Percentiles rank a stretch among this genome's conserved stretches.
Conservation (phyloP, 768 basidiomycete species). For the Krasilnikovozyma curviuscula region DNA sequence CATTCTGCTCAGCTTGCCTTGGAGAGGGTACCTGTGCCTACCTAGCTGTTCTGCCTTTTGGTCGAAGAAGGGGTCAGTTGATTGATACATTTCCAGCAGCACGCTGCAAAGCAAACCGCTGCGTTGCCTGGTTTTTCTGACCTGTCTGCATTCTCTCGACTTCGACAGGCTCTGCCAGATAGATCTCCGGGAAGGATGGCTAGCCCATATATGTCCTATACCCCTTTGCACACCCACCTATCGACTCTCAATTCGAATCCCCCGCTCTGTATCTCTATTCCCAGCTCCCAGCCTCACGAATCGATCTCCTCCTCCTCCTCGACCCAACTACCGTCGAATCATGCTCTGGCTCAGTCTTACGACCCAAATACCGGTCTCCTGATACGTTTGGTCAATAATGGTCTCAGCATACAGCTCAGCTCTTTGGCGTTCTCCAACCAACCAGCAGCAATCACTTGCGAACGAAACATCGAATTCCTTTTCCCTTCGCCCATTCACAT, state of each 20-base stretch:
- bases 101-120: too few species aligned
- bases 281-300: background rate
- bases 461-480: conserved; percentile 52
- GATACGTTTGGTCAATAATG: conserved; percentile 52
- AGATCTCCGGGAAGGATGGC: too few species aligned
- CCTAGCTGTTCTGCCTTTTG: too few species aligned
- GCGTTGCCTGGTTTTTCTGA: too few species aligned
- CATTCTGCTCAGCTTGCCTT: too few species aligned
- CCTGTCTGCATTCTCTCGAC: too few species aligned
- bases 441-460: conserved; percentile 31
- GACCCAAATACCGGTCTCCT: conserved; percentile 29
- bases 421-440: conserved; percentile 33
- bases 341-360: background rate
- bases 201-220: background rate
- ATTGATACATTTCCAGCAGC: too few species aligned
- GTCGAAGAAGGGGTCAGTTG: too few species aligned
- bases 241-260: background rate
- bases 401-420: conserved; percentile 51
- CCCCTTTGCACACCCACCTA: background rate
- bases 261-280: background rate
- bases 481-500: conserved; percentile 50
- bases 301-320: background rate
- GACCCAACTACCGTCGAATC: background rate
- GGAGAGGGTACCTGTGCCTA: too few species aligned
- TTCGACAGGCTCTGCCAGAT: too few species aligned